phyloP scores from a whole-genome alignment of 345 rosid species.

The Sonneratia caseolaris region DNA sequence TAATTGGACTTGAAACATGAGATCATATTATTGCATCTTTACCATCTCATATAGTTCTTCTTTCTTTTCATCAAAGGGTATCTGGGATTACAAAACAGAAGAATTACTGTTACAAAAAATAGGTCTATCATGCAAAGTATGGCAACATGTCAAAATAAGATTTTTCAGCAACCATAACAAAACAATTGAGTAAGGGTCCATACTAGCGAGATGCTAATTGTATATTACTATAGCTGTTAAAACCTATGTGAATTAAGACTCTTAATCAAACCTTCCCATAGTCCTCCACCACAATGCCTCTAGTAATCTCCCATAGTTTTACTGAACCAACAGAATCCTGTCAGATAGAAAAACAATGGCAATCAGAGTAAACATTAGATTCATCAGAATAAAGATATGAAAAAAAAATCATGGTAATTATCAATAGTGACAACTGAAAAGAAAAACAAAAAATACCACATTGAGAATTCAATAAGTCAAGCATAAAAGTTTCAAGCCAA shows the following conservation, averaged over 20 bases:
- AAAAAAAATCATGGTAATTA: not conserved
- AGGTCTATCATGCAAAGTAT: not conserved
- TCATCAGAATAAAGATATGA: conserved; percentile 13
- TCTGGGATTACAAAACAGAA: conserved; percentile 28
- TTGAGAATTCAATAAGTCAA: too few species aligned
- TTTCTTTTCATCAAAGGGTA: conserved; percentile 83
- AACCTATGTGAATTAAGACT: conserved; percentile 1
- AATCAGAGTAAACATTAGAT: not conserved
- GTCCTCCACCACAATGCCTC: conserved; percentile 81
- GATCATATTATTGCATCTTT: conserved; percentile 8
- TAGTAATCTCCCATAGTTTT: conserved; percentile 93
- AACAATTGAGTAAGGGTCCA: not conserved
- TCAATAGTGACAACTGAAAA: not conserved
- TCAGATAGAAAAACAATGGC: conserved; percentile 10
- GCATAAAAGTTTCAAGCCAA: too few species aligned
- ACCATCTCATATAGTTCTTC: conserved; percentile 96
- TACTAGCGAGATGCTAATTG: not conserved
- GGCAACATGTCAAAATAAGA: not conserved
- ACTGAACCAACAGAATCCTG: conserved; percentile 90
- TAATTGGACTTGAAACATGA: not conserved
- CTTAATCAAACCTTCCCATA: conserved; percentile 61
- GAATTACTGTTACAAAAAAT: not conserved
- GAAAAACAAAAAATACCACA: not conserved
- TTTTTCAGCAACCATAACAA: not conserved
- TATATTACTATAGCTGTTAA: conserved; percentile 6